Percentiles rank a stretch among this genome's conserved stretches.
Evolutionary conservation across 805 yeast genomes (phyloP).

Genomic region (Wickerhamomyces rabaulensis): DNA sequence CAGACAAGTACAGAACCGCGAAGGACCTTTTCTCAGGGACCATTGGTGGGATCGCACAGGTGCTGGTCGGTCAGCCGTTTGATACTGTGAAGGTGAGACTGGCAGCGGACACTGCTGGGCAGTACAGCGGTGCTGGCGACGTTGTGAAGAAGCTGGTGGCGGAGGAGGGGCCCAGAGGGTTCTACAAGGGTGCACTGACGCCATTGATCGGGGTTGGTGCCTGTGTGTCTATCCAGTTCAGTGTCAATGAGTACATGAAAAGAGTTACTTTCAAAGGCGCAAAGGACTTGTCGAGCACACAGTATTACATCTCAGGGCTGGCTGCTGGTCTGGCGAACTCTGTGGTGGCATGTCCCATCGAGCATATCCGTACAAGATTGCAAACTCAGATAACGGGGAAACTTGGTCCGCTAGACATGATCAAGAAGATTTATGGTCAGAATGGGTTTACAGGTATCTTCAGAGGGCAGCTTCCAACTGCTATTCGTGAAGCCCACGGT

Average conservation of each 20-base stretch:
- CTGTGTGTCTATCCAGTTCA: constrained; percentile 93
- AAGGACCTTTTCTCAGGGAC: constrained; percentile 64
- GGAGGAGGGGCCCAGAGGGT: constrained; percentile 81
- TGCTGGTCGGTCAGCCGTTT: constrained; percentile 92
- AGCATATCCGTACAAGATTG: constrained; percentile 87
- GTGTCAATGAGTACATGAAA: constrained; percentile 93
- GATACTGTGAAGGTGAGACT: constrained; percentile 92
- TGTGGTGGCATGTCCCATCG: constrained; percentile 87
- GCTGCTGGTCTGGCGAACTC: constrained; percentile 94
- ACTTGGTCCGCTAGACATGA: constrained; percentile 70
- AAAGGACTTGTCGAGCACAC: constrained; percentile 45
- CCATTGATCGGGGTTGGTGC: constrained; percentile 97
- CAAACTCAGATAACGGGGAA: constrained; percentile 78
- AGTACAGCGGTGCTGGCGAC: constrained; percentile 67
- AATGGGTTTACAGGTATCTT: constrained; percentile 61
- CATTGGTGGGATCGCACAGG: constrained; percentile 94
- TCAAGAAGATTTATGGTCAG: constrained; percentile 47
- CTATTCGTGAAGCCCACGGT: constrained; percentile 81
- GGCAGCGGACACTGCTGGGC: constrained; percentile 80
- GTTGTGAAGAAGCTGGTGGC: constrained; percentile 66
- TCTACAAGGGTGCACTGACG: constrained; percentile 90
- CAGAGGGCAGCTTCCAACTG: constrained; percentile 80
- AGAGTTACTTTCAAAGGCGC: constrained; percentile 48
- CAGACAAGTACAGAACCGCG: constrained; percentile 17
- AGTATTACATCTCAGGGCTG: constrained; percentile 78